Evolutionary conservation across 2,329 filamentous ascomycete species (phyloP), one percentile per base, ranked within the genome.

Genomic region (Metarhizium guizhouense): DNA sequence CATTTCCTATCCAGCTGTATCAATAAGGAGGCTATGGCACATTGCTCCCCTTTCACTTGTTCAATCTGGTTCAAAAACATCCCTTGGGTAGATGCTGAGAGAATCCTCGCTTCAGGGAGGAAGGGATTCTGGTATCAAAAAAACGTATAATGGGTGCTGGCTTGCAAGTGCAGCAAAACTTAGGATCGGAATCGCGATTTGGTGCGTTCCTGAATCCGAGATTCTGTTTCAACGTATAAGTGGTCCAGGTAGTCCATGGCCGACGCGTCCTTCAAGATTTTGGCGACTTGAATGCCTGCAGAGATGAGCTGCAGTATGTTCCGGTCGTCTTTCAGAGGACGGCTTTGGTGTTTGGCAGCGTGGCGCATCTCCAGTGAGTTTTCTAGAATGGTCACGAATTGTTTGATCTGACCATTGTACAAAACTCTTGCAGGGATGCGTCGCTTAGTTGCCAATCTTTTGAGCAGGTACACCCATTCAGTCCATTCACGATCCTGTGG

Each of bases 371-470:
- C 89, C 65, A 95, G 76, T 51, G 88, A 92, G 72, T 94, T 95
- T 68, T 95, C 90, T 64, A 95, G 74, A 34, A 94, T 88, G 47
- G 90, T 94, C 61, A 94, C 87, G 70, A 95, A 85, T 71, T 94
- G 89, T 74, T 93, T 94, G 73, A 95, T 95, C 73, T 95, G 90
- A 57, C 88, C 88, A 68, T 94, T 89, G 76, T 93, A 94, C 47
- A 95, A 76, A 20, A 94, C 87, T 55, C 89, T 80, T 50, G 90
- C 88, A 6, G 90, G 90, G 62, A 95, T 93, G 59, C 90, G 84
- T 61, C 90, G 82, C 74, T 93, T 94, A 38, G 90, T 95, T 36
- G 90, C 90, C 57, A 95, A 80, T 52, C 89, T 81, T 73, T 94
- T 94, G 62, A 95, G 77, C 57, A 95, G 80, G 70, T 92, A 90